Evolutionary conservation across 2,329 filamentous ascomycete species (phyloP).

Genomic region (Alternaria triticimaculans): DNA sequence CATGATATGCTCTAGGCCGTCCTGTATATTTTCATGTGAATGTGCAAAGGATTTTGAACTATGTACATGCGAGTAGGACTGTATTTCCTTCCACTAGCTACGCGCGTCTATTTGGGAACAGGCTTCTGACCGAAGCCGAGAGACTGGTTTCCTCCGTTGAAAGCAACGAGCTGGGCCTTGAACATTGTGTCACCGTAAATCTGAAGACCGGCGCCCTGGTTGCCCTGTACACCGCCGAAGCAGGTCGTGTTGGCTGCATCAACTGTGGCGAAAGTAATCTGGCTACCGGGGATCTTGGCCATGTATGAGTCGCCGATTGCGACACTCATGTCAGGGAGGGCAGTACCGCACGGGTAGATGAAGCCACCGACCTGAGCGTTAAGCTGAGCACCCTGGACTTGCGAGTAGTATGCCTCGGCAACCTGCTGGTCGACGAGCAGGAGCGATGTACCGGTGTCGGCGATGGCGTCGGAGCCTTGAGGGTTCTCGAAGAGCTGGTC

Average conservation of each 20-base stretch:
- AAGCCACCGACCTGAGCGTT: slow-evolving; percentile 51
- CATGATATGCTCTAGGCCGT: not conserved
- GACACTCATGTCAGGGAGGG: slow-evolving; percentile 56
- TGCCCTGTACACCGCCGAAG: slow-evolving; percentile 72
- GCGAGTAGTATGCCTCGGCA: slow-evolving; percentile 54
- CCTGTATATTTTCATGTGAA: slow-evolving; percentile 12
- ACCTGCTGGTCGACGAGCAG: slow-evolving; percentile 64
- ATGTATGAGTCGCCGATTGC: slow-evolving; percentile 64
- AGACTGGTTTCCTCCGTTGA: slow-evolving; percentile 60
- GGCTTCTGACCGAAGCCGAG: slow-evolving; percentile 59
- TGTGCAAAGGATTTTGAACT: slow-evolving; percentile 7
- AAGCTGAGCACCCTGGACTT: slow-evolving; percentile 49
- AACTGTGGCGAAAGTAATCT: slow-evolving; percentile 48
- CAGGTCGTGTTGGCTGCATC: slow-evolving; percentile 59
- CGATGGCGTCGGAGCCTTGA: slow-evolving; percentile 52
- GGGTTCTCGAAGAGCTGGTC: slow-evolving; percentile 63
- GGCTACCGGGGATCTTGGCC: slow-evolving; percentile 62
- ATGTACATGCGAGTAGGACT: slow-evolving; percentile 15
- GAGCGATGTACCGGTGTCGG: slow-evolving; percentile 67
- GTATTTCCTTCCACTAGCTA: not conserved
- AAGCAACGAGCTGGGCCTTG: slow-evolving; percentile 66
- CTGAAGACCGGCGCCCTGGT: slow-evolving; percentile 59
- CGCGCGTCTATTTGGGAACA: not conserved
- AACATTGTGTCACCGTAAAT: slow-evolving; percentile 70
- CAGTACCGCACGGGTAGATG: slow-evolving; percentile 52